These are phyloP conservation scores for Rhodotorula sp. DNA, from an alignment of 1,284 basidiomycete genomes.

Conservation along the genomic window DNA sequence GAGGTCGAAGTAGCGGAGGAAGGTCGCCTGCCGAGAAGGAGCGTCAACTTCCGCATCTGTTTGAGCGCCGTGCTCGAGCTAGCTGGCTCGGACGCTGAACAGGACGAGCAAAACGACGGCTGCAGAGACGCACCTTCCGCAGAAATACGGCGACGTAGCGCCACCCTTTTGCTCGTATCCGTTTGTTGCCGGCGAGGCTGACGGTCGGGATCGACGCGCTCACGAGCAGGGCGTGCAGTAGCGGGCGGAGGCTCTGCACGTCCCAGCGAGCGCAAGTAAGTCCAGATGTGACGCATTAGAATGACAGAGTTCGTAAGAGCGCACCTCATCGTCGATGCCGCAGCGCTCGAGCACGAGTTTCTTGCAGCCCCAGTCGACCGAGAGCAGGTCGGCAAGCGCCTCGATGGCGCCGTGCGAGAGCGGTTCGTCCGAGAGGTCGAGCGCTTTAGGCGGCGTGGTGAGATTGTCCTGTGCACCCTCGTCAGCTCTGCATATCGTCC, in stretches of 20 bases:
- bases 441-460: constrained; percentile 61
- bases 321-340: constrained; percentile 73
- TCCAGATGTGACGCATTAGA: not conserved
- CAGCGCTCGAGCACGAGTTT: constrained; percentile 79
- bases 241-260: constrained; percentile 74
- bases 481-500: constrained; percentile 15
- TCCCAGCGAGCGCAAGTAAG: too few relatives aligned
- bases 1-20: constrained; percentile 79
- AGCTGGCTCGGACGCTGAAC: not conserved
- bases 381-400: constrained; percentile 81
- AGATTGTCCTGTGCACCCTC: constrained; percentile 40
- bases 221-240: constrained; percentile 86
- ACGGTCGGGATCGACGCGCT: constrained; percentile 78
- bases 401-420: constrained; percentile 69
- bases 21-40: constrained; percentile 60
- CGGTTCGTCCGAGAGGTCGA: constrained; percentile 75
- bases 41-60: too few relatives aligned
- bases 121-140: constrained; percentile 59
- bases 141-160: constrained; percentile 78
- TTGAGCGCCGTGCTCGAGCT: not conserved
- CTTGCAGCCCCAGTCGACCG: constrained; percentile 82
- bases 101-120: not conserved
- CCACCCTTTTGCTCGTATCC: constrained; percentile 76
- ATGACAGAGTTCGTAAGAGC: constrained; percentile 41
- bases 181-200: constrained; percentile 81